phyloP scores from a whole-genome alignment of 2,329 filamentous ascomycete genomes.

The Ceratocystis alfenasii region DNA sequence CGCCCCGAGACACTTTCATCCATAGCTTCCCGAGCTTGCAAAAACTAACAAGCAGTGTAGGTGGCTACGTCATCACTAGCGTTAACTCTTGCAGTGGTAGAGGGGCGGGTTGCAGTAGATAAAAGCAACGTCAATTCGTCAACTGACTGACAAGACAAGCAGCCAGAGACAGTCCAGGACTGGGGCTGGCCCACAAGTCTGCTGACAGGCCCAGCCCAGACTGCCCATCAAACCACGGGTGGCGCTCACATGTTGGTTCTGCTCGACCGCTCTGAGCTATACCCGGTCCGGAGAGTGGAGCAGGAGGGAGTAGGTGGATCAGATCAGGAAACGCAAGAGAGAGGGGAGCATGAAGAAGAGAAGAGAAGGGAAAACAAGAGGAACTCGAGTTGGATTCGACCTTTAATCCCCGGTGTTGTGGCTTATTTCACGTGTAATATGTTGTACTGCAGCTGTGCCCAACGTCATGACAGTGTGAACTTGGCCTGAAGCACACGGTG shows the following conservation, averaged over 20 bases:
- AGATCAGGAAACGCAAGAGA: not conserved
- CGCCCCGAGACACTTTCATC: not conserved
- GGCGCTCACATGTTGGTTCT: not conserved
- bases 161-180: not conserved
- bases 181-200: not conserved
- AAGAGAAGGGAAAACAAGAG: not conserved
- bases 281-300: not conserved
- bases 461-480: conserved; percentile 2
- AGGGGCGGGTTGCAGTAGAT: not conserved
- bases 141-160: not conserved
- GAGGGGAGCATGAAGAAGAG: conserved; percentile 1
- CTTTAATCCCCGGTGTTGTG: not conserved
- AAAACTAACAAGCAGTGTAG: not conserved
- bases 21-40: not conserved
- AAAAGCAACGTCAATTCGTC: not conserved
- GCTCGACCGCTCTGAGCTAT: not conserved
- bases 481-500: not conserved
- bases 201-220: not conserved
- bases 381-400: not conserved
- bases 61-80: not conserved
- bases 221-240: not conserved
- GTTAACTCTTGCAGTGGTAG: not conserved
- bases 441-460: not conserved
- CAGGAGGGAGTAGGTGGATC: not conserved
- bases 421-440: not conserved